Percentiles rank a stretch among this genome's conserved stretches.
phyloP scores from a whole-genome alignment of 192 early-diverging fungal genomes.

The Coemansia sp. region DNA sequence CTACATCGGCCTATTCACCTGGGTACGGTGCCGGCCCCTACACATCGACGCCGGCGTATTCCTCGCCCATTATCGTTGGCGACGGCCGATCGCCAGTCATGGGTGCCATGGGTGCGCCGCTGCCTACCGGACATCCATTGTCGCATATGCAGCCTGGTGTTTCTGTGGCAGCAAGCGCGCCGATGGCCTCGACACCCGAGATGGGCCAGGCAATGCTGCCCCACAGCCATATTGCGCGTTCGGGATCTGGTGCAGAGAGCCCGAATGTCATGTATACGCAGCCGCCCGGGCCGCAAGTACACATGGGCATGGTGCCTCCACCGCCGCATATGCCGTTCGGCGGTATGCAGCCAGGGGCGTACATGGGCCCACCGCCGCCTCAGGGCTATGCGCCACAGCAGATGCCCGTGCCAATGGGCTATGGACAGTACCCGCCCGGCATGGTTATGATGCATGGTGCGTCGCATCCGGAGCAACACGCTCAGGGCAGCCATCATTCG shows the following conservation, averaged over 20 bases:
- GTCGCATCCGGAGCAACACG: conserved; percentile 34
- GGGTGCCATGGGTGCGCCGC: conserved; percentile 18
- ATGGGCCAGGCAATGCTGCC: conserved; percentile 29
- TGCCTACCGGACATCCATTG: conserved; percentile 24
- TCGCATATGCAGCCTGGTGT: conserved; percentile 19
- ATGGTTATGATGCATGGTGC: conserved; percentile 49
- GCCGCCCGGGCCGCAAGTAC: conserved; percentile 28
- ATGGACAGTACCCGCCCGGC: conserved; percentile 46
- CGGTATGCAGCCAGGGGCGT: conserved; percentile 42
- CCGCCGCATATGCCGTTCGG: conserved; percentile 26
- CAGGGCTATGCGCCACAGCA: conserved; percentile 49
- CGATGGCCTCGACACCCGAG: conserved; percentile 33
- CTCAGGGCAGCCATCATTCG: conserved; percentile 14
- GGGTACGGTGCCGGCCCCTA: conserved; percentile 28
- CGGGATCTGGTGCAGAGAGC: conserved; percentile 30
- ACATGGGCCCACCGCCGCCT: conserved; percentile 38
- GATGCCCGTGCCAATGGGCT: conserved; percentile 48
- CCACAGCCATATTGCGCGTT: conserved; percentile 16
- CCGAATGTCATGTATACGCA: conserved; percentile 36
- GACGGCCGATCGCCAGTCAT: conserved; percentile 36
- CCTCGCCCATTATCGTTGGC: conserved; percentile 32
- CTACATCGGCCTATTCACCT: conserved; percentile 23
- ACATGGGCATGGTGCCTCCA: conserved; percentile 51
- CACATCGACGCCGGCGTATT: conserved; percentile 30
- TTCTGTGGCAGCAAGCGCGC: conserved; percentile 12